A percentile compares a stretch with the other conserved stretches of the same genome.
These are phyloP conservation scores for Xylaria grammica DNA, from an alignment of 495 filamentous ascomycete genomes.

Conservation along the genomic window DNA sequence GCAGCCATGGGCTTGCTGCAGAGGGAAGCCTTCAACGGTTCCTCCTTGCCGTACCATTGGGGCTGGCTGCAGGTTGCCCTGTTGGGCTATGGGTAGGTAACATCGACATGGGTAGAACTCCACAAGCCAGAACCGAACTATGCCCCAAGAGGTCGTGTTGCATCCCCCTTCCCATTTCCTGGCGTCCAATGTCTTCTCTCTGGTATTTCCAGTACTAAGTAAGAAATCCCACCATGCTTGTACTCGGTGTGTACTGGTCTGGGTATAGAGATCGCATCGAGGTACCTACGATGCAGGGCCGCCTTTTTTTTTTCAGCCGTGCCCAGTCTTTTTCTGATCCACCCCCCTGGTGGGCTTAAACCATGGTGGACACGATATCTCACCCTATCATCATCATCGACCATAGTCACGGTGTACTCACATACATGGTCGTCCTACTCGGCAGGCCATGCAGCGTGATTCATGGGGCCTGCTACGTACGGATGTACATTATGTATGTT, in stretches of 20 bases:
- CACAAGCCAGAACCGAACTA: background rate
- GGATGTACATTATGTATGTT: constrained; percentile 2
- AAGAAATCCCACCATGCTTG: constrained; percentile 12
- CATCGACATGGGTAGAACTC: background rate
- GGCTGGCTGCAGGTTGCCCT: constrained; percentile 4
- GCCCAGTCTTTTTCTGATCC: background rate
- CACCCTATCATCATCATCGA: constrained; percentile 5
- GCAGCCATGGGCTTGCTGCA: background rate
- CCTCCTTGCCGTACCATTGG: constrained; percentile 6
- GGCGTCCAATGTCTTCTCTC: constrained; percentile 13
- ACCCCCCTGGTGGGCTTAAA: constrained; percentile 19
- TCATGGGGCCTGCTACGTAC: background rate
- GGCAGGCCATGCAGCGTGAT: constrained; percentile 9
- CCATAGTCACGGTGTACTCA: background rate
- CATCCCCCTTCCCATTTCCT: constrained; percentile 7
- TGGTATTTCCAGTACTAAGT: constrained; percentile 14
- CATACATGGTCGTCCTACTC: constrained; percentile 2
- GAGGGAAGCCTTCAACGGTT: constrained; percentile 18
- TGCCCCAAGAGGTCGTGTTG: background rate
- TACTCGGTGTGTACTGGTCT: constrained; percentile 13
- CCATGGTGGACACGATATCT: background rate
- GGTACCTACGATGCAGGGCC: constrained; percentile 20
- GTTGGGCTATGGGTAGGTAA: constrained; percentile 10
- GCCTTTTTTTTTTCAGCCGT: constrained; percentile 23
- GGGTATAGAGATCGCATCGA: constrained; percentile 8